Evolutionary conservation across 768 basidiomycete species (phyloP).

Genomic region (Phallus indusiatus): DNA sequence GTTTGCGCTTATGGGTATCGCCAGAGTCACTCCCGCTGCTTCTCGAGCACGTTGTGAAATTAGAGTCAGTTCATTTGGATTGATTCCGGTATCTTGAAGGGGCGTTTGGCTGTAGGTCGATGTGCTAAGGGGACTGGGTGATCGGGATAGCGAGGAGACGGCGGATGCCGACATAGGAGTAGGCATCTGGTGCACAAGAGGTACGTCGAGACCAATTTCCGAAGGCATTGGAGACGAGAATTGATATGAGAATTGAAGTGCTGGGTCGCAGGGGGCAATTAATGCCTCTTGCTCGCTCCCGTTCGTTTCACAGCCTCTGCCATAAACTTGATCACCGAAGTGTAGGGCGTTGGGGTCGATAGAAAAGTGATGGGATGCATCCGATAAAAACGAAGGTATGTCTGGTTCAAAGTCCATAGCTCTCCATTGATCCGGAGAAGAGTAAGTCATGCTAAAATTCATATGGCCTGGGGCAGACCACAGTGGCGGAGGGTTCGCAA

Average conservation of each 20-base stretch:
- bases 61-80: conserved; percentile 2
- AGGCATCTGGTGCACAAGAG: not conserved
- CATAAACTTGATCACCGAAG: not conserved
- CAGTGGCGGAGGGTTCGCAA: not conserved
- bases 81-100: conserved; percentile 2
- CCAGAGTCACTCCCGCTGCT: conserved; percentile 28
- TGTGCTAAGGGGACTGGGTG: not conserved
- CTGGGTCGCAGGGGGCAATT: not conserved
- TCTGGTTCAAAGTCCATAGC: conserved; percentile 6
- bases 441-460: not conserved
- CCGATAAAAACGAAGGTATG: not conserved
- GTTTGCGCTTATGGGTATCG: conserved; percentile 18
- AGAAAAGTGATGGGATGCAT: conserved; percentile 3
- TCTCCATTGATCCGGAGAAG: not conserved
- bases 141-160: not conserved
- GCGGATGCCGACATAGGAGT: not conserved
- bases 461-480: not conserved
- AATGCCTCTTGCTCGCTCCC: not conserved
- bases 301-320: not conserved
- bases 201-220: not conserved
- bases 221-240: not conserved
- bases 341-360: conserved; percentile 6
- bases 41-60: conserved; percentile 23
- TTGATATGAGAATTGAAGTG: conserved; percentile 4
- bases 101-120: not conserved